These are phyloP conservation scores for Tylopilus sp. DNA, from an alignment of 768 basidiomycete genomes.

Conservation along the genomic window DNA sequence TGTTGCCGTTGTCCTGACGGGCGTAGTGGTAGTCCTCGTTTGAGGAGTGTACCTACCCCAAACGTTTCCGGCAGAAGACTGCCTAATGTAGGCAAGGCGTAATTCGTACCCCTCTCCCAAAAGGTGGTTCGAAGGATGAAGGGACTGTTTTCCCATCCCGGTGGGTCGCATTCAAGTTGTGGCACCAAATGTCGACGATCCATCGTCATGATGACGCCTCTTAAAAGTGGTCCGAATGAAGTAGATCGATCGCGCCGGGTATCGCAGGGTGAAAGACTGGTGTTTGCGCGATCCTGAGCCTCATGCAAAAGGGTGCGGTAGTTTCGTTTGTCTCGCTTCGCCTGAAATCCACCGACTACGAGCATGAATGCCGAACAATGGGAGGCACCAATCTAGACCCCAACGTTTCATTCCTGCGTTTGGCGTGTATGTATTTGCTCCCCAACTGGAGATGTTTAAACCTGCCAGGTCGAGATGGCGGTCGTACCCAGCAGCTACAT, in stretches of 20 bases:
- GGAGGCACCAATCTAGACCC: neutral
- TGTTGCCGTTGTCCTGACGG: slow-evolving; percentile 7
- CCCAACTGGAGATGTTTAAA: too few species aligned
- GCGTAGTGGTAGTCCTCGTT: slow-evolving; percentile 5
- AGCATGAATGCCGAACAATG: neutral
- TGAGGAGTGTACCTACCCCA: slow-evolving; percentile 14
- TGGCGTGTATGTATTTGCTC: too few species aligned
- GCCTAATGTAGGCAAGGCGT: too few species aligned
- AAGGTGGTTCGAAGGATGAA: neutral
- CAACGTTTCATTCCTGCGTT: neutral
- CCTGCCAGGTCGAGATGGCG: too few species aligned
- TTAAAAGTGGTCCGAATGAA: neutral
- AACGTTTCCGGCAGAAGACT: neutral
- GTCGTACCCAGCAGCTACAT: neutral
- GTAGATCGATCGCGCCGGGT: neutral
- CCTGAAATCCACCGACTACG: neutral
- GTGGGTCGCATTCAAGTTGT: neutral
- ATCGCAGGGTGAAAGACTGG: neutral
- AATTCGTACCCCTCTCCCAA: neutral
- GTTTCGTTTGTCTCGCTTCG: neutral
- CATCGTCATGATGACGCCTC: neutral
- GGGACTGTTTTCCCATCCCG: neutral
- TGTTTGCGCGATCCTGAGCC: neutral
- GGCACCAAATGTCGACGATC: neutral
- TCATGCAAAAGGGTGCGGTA: neutral